Evolutionary conservation across 495 filamentous ascomycete species (phyloP), one percentile per base, ranked within the genome.

Genomic region (Penicillium herquei): DNA sequence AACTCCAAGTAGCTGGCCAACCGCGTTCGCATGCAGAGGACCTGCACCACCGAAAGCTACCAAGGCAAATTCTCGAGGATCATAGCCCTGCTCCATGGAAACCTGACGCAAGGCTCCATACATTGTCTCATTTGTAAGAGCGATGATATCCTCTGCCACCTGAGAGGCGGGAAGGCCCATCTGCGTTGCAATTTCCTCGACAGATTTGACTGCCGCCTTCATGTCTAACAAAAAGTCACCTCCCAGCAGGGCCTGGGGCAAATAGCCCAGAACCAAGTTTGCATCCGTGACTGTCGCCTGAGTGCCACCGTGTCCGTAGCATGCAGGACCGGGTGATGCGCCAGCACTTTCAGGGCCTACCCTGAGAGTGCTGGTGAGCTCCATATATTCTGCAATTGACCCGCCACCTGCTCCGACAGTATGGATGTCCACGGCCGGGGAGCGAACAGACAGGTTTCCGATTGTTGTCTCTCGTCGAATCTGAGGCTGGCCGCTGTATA

Each of bases 21-120:
- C 62, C 6, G 74, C 68, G 48, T 79, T 79, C 0, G 74, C 78
- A 59, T 78, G 76, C 7, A 79, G 55, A 17, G 78, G 78, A 6
- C 78, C 78, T n/a, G 77, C 78, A 41, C 78, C 78, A 9, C 78
- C 78, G 54, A 80, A 80, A 0, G 77, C 77, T 4, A 81, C 78
- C 5, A 81, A 66, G 3, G 77, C 77, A 58, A 81, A 81, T 11
- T 78, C 75, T n/a, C 71, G 69, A 13, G 77, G 77, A 52, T 81
- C 76, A 37, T 78, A 78, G 8, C 78, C 78, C 49, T 79, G 78
- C 47, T 81, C 77, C 5, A 81, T 75, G 3, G 77, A 79, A 5
- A 81, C 76, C 1, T 79, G 64, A 30, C 77, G 71, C 31, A 81
- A 55, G 14, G 78, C 78, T 2, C 78, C 78, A 52, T 81, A 78